Evolutionary conservation across 164 flowering plant genomes (phyloP).

Genomic region (Dillenia suffruticosa): DNA sequence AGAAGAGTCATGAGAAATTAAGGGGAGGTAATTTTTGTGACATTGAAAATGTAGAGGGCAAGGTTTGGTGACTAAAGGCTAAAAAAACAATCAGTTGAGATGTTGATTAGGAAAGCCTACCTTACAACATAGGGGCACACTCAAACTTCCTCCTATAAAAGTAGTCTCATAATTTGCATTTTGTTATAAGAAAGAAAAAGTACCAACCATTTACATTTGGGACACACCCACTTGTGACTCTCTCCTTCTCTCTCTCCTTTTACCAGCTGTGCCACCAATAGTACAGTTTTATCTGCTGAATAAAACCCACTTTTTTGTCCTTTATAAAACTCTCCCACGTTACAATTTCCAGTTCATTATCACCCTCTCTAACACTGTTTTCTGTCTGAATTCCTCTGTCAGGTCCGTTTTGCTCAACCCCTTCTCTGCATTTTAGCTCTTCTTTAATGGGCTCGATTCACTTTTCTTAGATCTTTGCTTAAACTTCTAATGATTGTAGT

Average conservation of each 20-base stretch:
- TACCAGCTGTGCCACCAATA: conserved; percentile 6
- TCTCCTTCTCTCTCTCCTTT: conserved; percentile 14
- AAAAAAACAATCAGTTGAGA: conserved; percentile 22
- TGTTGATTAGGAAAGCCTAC: conserved; percentile 38
- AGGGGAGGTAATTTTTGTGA: not conserved
- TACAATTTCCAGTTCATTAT: conserved; percentile 10
- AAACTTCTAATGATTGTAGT: too few relatives aligned
- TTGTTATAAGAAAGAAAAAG: conserved; percentile 11
- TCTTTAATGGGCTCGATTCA: not conserved
- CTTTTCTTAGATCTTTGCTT: not conserved
- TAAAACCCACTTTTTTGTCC: not conserved
- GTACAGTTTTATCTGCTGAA: conserved; percentile 5
- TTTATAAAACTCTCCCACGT: conserved; percentile 22
- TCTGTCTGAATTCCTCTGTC: conserved; percentile 31
- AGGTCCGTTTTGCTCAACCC: conserved; percentile 25
- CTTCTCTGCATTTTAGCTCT: not conserved
- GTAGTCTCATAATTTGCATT: not conserved
- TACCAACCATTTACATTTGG: conserved; percentile 1
- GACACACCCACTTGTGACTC: not conserved
- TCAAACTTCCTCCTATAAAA: conserved; percentile 6
- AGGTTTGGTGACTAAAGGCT: conserved; percentile 15
- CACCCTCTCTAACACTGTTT: conserved; percentile 1
- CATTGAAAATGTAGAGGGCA: conserved; percentile 30
- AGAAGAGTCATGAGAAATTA: not conserved
- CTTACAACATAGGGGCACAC: conserved; percentile 15